Base-by-base conservation (phyloP, 352 stramenopile species). In the Globisporangium viniferum region DNA sequence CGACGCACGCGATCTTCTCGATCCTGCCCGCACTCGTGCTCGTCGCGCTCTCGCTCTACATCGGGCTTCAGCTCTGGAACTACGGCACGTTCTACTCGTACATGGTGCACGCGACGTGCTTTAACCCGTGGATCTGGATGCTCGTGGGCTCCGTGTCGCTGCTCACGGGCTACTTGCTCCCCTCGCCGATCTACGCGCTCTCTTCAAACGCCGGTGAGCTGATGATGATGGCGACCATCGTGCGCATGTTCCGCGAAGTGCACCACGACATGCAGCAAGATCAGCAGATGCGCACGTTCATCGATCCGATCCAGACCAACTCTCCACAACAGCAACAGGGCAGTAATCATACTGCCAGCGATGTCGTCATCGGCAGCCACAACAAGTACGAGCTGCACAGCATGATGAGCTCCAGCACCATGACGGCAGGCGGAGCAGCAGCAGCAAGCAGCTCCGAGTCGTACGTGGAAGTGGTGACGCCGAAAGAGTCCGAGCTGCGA, bases 101-200 rank as follows among this genome's bases (percentile, higher is more conserved):
- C 73, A 91, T 88, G 67, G 81, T 95, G 33, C 82, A 95, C 58
- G 86, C 85, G 8, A 93, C 85, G 66, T 92, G 84, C 71, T 95
- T 92, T 64, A 95, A 95, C 63, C 85, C 87, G 57, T 95, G 87
- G 87, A 93, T 95, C 72, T 95, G 84, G 82, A 95, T 95, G 85
- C 75, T 95, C 18, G 82, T 95, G 15, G 87, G 87, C 12, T 85
- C 87, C 2, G 59, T 91, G 41, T 73, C 76, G 3, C 70, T 95
- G n/a, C 78, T 93, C 49, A 58, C 78, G 1, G 87, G 87, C 0
- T 95, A 95, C 69, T 58, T 93, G 41, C 86, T 95, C 75, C 87
- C 87, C 2, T 84, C 77, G 15, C 81, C 82, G 8, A 73, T 93
- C 61, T 95, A 92, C 68, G 73, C 80, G 2, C 44, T 92, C 22